Base-by-base conservation (phyloP, 495 filamentous ascomycete genomes). In the Daldinia caldariorum region DNA sequence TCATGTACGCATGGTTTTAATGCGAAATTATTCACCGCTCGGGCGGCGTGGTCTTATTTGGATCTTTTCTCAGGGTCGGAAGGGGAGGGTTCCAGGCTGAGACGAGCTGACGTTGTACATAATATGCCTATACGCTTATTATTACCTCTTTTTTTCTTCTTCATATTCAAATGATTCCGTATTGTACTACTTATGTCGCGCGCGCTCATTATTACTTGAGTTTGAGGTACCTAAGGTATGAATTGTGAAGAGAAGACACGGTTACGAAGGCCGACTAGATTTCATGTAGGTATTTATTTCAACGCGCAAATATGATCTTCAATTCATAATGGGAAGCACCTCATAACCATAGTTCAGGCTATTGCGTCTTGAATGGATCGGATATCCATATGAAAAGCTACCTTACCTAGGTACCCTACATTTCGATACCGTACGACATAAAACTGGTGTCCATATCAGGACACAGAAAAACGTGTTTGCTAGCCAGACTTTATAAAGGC, bases 71-170 rank as follows among this genome's bases (percentile, higher is more conserved):
- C 60, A 16, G 60, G 56, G 60, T 67, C 63, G 45, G 32, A 55
- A 3, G 26, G 26, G 26, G 26, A 26, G 26, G 26, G 26, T 26
- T 64, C 64, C 49, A 51, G 20, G 45, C 8, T 26, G 49, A 50
- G 63, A 60, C 56, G 60, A 59, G 63, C 39, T 61, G 60, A 43
- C 62, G 61, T 67, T 72, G 69, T 72, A 72, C 49, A 72, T 72
- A 72, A 22, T 71, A 66, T 53, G 63, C 69, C 63, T 63, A 51
- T 64, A 66, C 54, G 45, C n/a, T 58, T 50, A 58, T 50, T 62
- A 38, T 32, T 61, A 50, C 22, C 54, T 49, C 61, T 66, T 57
- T 61, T 26, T 49, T 65, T 66, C 49, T 61, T 10, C n/a, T 31
- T 13, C 49, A 10, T 47, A 59, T 43, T 39, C 34, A 38, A 8